Evolutionary conservation across 179 eudicot genomes (phyloP), one percentile per base, ranked within the genome.

Genomic region (Heliamphora pulchella): DNA sequence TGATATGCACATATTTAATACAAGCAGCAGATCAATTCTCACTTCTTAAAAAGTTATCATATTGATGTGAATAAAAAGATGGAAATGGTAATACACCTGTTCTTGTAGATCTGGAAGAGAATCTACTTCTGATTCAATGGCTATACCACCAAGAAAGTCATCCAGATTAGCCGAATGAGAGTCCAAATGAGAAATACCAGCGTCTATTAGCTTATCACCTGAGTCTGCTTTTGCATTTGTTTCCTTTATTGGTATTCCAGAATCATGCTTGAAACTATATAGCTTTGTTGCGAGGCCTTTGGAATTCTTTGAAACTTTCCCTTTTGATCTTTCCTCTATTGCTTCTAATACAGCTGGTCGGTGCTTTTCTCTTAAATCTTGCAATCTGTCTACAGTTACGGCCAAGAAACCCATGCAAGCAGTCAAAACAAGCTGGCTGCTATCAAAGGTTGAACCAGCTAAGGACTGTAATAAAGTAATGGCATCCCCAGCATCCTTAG

Each of bases 401-500:
- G 90, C 92, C 82, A 86, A 98, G 85, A 85, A 96, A 55, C 99
- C 99, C 99, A 94, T 94, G 89, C 96, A 89, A 82, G 99, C 99
- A 18, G 99, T 96, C 84, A 96, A 85, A 44, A 96, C 99, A 80
- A 96, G 92, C 85, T 96, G 99, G 86, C 99, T 96, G 84, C 99
- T 96, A 88, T 96, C 99, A 83, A 96, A 96, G 71, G 99, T 94
- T 73, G 99, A 96, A 58, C 99, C 93, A 82, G 98, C 93, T 62
- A 96, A 87, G 64, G 99, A 90, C 77, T 96, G 99, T 89, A 96
- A 89, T 83, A 96, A 90, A 20, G 98, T 94, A 78, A 96, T 89
- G 54, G 99, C 99, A 87, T 96, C 99, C 54, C 99, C 99, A 71
- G 98, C 99, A 86, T 96, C 99, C 84, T 94, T 96, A 69, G 99